Conservation (phyloP, 768 basidiomycete species). For the Leccinum broughii region DNA sequence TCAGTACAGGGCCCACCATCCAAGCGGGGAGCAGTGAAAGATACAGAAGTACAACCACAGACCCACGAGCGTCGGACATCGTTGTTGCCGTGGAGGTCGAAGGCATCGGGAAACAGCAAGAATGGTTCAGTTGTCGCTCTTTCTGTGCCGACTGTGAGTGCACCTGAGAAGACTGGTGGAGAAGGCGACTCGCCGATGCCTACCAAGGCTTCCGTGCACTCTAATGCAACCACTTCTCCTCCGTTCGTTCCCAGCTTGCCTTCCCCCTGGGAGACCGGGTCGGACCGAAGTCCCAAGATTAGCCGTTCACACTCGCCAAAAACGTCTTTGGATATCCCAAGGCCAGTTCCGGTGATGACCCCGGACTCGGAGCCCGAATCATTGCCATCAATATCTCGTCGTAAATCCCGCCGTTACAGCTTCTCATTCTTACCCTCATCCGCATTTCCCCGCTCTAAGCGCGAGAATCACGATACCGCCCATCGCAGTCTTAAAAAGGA, state of each 20-base stretch:
- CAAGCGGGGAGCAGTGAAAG: neutral
- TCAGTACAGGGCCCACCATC: neutral
- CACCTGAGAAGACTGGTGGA: neutral
- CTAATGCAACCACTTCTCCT: neutral
- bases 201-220: neutral
- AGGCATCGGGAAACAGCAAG: conserved; percentile 8
- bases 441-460: conserved; percentile 22
- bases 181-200: neutral
- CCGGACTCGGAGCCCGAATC: neutral
- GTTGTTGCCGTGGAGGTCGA: conserved; percentile 26
- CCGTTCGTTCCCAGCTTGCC: neutral
- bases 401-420: conserved; percentile 21
- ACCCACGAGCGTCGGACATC: conserved; percentile 18
- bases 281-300: neutral
- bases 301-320: neutral
- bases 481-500: neutral
- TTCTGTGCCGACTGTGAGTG: neutral
- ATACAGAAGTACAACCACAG: neutral
- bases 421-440: conserved; percentile 28
- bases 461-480: conserved; percentile 12
- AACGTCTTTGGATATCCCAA: neutral
- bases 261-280: neutral
- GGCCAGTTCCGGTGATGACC: neutral
- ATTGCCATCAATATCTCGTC: neutral
- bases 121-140: neutral